Evolutionary conservation across 1,284 basidiomycete species (phyloP).

Genomic region (Rugosomyces carneus): DNA sequence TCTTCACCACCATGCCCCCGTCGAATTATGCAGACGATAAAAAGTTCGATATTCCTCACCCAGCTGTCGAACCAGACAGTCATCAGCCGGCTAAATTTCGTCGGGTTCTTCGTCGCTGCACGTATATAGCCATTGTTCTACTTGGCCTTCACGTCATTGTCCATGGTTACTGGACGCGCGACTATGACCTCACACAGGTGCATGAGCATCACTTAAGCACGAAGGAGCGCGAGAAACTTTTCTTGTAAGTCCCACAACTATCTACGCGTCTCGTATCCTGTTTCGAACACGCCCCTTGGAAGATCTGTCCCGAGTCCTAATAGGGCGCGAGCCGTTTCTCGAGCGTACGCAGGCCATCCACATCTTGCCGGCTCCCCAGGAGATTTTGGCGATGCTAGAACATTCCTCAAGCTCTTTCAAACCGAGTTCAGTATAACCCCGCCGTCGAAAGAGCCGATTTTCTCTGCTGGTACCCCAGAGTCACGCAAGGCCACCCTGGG

Average conservation of each 20-base stretch:
- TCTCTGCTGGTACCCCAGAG: conserved; percentile 54
- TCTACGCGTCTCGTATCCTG: background rate
- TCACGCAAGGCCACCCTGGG: conserved; percentile 61
- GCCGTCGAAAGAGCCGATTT: conserved; percentile 46
- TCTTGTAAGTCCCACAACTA: conserved; percentile 13
- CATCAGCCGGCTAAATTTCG: conserved; percentile 1
- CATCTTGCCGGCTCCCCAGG: conserved; percentile 66
- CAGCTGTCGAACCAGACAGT: conserved; percentile 1
- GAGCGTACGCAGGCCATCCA: conserved; percentile 58
- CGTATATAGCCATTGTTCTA: conserved; percentile 9
- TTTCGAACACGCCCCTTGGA: background rate
- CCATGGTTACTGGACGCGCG: conserved; percentile 2
- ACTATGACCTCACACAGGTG: background rate
- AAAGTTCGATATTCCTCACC: conserved; percentile 12
- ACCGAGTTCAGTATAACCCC: conserved; percentile 48
- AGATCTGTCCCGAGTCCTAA: conserved; percentile 54
- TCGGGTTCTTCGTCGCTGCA: conserved; percentile 10
- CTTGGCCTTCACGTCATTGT: conserved; percentile 9
- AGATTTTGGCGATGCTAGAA: conserved; percentile 61
- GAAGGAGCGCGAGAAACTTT: conserved; percentile 16
- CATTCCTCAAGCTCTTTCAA: conserved; percentile 59
- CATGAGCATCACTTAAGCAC: conserved; percentile 4
- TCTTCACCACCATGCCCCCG: conserved; percentile 8
- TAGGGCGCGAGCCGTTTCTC: conserved; percentile 52
- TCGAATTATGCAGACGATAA: conserved; percentile 13